Percentiles rank a stretch among this genome's conserved stretches.
phyloP scores from a whole-genome alignment of 495 filamentous ascomycete species.

The Neurospora sp. region DNA sequence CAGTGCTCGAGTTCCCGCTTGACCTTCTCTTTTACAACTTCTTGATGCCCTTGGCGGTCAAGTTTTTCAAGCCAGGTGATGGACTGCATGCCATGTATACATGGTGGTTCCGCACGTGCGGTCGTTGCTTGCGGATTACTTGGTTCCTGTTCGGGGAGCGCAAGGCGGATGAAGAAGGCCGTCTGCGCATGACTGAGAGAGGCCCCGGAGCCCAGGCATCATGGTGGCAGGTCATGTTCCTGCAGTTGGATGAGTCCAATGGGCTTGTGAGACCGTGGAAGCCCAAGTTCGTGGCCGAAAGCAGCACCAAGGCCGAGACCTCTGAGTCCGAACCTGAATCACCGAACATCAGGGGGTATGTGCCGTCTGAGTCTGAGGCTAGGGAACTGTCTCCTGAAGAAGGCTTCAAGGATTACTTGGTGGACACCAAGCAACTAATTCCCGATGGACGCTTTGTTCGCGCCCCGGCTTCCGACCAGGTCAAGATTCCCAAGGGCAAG shows the following conservation, averaged over 20 bases:
- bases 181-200: constrained; percentile 14
- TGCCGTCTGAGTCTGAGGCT: background rate
- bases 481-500: constrained; percentile 79
- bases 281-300: constrained; percentile 29
- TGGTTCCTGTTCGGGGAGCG: constrained; percentile 89
- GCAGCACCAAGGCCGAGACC: constrained; percentile 19
- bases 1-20: constrained; percentile 86
- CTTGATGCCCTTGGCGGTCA: constrained; percentile 74
- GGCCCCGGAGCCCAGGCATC: constrained; percentile 18
- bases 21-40: constrained; percentile 96
- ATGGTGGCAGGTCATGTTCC: constrained; percentile 25
- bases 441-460: constrained; percentile 79
- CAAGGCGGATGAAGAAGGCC: constrained; percentile 72
- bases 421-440: constrained; percentile 28
- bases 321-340: constrained; percentile 13
- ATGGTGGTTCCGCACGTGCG: constrained; percentile 94
- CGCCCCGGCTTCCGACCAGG: constrained; percentile 83
- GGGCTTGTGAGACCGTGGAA: constrained; percentile 30
- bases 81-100: constrained; percentile 73
- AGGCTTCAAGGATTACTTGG: constrained; percentile 29
- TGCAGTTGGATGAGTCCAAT: constrained; percentile 21
- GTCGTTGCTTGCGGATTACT: constrained; percentile 66
- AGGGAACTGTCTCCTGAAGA: background rate
- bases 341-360: constrained; percentile 4
- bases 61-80: constrained; percentile 73